A percentile compares a stretch with the other conserved stretches of the same genome.
Evolutionary conservation across 1,284 basidiomycete genomes (phyloP).

Genomic region (Xerocomus amazonicus): DNA sequence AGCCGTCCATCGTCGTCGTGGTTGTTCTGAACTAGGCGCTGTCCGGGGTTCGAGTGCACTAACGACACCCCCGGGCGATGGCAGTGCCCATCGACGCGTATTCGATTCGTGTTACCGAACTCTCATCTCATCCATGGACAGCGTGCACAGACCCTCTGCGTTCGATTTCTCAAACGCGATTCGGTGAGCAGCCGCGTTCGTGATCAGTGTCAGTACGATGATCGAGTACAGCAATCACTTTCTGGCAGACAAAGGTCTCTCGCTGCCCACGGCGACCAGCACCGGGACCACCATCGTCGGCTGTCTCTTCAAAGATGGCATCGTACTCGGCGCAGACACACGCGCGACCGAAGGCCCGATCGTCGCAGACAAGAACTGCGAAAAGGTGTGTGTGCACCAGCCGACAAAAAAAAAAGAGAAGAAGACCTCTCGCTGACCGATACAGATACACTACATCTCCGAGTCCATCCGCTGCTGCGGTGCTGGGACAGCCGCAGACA

Average conservation of each 20-base stretch:
- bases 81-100: slow-evolving; percentile 27
- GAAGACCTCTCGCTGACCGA: too few species aligned
- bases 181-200: slow-evolving; percentile 34
- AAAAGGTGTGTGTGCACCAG: slow-evolving; percentile 67
- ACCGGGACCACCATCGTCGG: slow-evolving; percentile 99
- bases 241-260: slow-evolving; percentile 65
- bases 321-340: slow-evolving; percentile 96
- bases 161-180: slow-evolving; percentile 73
- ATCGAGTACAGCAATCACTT: slow-evolving; percentile 61
- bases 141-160: slow-evolving; percentile 45
- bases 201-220: not conserved
- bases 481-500: slow-evolving; percentile 97
- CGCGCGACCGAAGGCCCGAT: slow-evolving; percentile 93
- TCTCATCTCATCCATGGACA: slow-evolving; percentile 24
- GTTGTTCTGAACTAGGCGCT: slow-evolving; percentile 2
- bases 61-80: not conserved
- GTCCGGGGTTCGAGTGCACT: slow-evolving; percentile 14
- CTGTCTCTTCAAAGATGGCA: slow-evolving; percentile 89
- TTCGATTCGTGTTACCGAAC: not conserved
- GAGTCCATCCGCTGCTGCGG: slow-evolving; percentile 97
- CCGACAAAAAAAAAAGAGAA: too few species aligned
- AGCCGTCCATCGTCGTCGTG: slow-evolving; percentile 60
- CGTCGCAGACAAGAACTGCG: slow-evolving; percentile 99
- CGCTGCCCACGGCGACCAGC: slow-evolving; percentile 80
- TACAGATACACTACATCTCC: slow-evolving; percentile 93